Base-by-base conservation (phyloP, 2,329 filamentous ascomycete genomes). In the Colletotrichum falcatum region DNA sequence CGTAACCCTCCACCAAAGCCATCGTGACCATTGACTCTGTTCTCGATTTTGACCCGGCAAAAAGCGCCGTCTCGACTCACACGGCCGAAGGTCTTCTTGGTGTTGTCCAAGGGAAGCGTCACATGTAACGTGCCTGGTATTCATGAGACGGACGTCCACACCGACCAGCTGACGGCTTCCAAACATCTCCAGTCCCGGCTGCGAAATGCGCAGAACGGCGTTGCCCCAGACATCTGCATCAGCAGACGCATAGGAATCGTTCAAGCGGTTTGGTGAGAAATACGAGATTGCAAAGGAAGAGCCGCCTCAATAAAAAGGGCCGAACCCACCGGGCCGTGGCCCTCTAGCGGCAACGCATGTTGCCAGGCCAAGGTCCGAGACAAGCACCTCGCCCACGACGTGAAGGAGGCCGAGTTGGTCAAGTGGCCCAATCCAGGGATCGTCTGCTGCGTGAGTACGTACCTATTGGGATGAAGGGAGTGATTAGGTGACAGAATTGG, bases 21-120 rank as follows among this genome's bases (percentile, higher is more conserved):
- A 84, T 86, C 18, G 83, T 83, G 56, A 85, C 90, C 65, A 88
- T 90, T 73, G 88, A 90, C 73, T 79, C 88, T 0, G 88, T 90
- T 0, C 78, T 90, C 3, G 84, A 89, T 76, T 89, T 84, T 72
- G 82, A 87, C 59, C 80, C 80, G 0, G 65, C 64, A 42, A 76
- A 64, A 8, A 70, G 73, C 65, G 72, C 73, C 3, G 81, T 90
- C 72, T 81, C 76, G 16, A 89, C 87, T 0, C 54, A 73, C 1
- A 78, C 83, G 1, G 88, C 88, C 20, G 86, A 90, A 70, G 39
- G 61, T 0, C 73, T 90, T 0, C 79, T 90, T 0, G 71, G 78
- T 0, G 26, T 85, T 0, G 74, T 86, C n/a, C 69, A 74, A 2
- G 74, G 82, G 9, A 75, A 84, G 1, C 77, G 78, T 2, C 89